A percentile compares a stretch with the other conserved stretches of the same genome.
Evolutionary conservation across 2,329 filamentous ascomycete genomes (phyloP).

Genomic region (Paecilomyces variotii): DNA sequence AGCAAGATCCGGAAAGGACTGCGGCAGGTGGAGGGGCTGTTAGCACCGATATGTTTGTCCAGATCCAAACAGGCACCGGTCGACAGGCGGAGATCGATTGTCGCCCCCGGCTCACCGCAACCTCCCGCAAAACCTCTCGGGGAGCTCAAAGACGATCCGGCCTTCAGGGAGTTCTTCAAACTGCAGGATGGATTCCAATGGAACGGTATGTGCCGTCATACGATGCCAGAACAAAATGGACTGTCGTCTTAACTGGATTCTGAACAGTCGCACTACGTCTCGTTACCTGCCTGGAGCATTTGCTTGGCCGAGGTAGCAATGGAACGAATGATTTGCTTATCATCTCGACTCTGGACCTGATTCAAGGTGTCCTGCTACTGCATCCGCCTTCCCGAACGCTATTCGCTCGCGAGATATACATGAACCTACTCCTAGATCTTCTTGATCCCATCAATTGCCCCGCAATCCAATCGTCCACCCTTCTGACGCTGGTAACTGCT

Average conservation of each 20-base stretch:
- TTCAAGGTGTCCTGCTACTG: conserved; percentile 79
- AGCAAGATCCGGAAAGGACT: conserved; percentile 88
- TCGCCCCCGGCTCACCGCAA: conserved; percentile 31
- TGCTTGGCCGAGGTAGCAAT: conserved; percentile 73
- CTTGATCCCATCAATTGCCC: conserved; percentile 88
- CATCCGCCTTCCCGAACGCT: conserved; percentile 83
- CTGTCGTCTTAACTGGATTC: conserved; percentile 1
- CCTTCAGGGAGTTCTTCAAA: conserved; percentile 93
- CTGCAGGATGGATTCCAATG: conserved; percentile 95
- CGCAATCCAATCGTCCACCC: conserved; percentile 80
- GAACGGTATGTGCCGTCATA: conserved; percentile 57
- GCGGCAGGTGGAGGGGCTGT: conserved; percentile 84
- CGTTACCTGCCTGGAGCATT: conserved; percentile 74
- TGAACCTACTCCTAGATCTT: conserved; percentile 94
- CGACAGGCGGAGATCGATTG: conserved; percentile 36
- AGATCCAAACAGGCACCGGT: conserved; percentile 29
- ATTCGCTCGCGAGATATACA: conserved; percentile 82
- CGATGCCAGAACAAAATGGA: background rate
- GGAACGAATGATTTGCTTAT: conserved; percentile 84
- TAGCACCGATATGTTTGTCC: conserved; percentile 89
- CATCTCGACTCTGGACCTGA: conserved; percentile 75
- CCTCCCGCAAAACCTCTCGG: conserved; percentile 54
- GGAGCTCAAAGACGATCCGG: conserved; percentile 71
- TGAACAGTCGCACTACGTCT: conserved; percentile 67
- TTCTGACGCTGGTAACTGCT: conserved; percentile 82